Conservation (phyloP, 73 alveolate genomes). For the Paraurostyla sp. region DNA sequence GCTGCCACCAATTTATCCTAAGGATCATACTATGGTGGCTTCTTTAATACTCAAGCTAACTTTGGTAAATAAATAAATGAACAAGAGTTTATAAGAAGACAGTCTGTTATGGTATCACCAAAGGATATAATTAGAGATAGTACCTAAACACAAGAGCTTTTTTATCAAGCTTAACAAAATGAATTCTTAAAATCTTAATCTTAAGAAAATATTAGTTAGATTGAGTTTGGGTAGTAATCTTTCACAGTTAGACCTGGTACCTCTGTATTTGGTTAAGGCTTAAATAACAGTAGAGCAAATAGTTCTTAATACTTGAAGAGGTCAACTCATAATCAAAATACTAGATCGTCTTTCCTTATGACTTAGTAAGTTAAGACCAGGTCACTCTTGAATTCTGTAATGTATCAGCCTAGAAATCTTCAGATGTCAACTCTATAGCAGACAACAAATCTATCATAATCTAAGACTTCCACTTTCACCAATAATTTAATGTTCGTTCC, state of each 20-base stretch:
- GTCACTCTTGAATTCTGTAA: too few species aligned
- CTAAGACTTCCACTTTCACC: neutral
- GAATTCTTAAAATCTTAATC: neutral
- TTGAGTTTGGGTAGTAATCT: neutral
- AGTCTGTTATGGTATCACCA: neutral
- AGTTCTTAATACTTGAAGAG: too few species aligned
- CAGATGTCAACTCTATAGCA: too few species aligned
- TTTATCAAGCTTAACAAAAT: neutral
- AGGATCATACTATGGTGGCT: slow-evolving; percentile 48
- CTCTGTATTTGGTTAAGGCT: slow-evolving; percentile 12
- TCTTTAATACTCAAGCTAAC: slow-evolving; percentile 40
- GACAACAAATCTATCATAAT: too few species aligned
- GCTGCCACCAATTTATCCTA: neutral
- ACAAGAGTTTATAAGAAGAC: neutral
- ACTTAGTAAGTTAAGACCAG: too few species aligned
- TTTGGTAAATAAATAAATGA: slow-evolving; percentile 39
- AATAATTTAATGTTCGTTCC: slow-evolving; percentile 2
- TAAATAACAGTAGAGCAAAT: too few species aligned
- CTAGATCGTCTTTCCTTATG: too few species aligned
- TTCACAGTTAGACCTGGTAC: slow-evolving; percentile 1
- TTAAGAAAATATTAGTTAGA: neutral
- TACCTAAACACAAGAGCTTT: neutral
- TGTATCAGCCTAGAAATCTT: too few species aligned
- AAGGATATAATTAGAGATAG: neutral
- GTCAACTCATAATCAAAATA: too few species aligned